phyloP scores from a whole-genome alignment of 306 rosid genomes.

The Leucaena leucocephala region DNA sequence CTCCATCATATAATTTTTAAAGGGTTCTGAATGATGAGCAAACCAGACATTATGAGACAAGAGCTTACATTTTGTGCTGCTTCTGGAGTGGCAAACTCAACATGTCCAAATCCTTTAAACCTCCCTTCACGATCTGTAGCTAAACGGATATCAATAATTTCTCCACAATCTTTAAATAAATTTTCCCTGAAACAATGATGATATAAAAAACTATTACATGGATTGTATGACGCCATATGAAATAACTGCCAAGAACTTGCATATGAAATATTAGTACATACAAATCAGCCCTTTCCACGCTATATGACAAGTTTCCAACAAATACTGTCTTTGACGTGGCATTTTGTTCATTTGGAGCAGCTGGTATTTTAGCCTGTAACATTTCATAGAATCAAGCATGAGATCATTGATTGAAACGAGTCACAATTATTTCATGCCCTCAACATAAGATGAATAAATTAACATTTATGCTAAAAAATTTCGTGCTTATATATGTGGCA shows the following conservation, averaged over 20 bases:
- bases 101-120: constrained; percentile 78
- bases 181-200: constrained; percentile 50
- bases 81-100: constrained; percentile 67
- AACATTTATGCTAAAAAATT: not conserved
- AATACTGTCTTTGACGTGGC: constrained; percentile 57
- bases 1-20: constrained; percentile 1
- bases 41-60: constrained; percentile 12
- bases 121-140: constrained; percentile 51
- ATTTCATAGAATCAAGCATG: constrained; percentile 10
- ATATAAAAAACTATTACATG: constrained; percentile 5
- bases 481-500: not conserved
- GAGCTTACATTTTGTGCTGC: constrained; percentile 62
- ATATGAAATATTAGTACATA: constrained; percentile 39
- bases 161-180: constrained; percentile 70
- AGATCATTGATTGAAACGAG: not conserved
- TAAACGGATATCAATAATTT: constrained; percentile 68
- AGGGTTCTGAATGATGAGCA: constrained; percentile 21
- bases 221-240: not conserved
- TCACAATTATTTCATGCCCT: constrained; percentile 16
- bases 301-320: constrained; percentile 64
- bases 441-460: not conserved
- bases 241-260: not conserved
- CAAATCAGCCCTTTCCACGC: constrained; percentile 65
- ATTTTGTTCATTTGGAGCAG: constrained; percentile 41
- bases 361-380: constrained; percentile 63